Percentiles rank a stretch among this genome's conserved stretches.
Conservation (phyloP, 306 rosid species). For the Prunus mira region DNA sequence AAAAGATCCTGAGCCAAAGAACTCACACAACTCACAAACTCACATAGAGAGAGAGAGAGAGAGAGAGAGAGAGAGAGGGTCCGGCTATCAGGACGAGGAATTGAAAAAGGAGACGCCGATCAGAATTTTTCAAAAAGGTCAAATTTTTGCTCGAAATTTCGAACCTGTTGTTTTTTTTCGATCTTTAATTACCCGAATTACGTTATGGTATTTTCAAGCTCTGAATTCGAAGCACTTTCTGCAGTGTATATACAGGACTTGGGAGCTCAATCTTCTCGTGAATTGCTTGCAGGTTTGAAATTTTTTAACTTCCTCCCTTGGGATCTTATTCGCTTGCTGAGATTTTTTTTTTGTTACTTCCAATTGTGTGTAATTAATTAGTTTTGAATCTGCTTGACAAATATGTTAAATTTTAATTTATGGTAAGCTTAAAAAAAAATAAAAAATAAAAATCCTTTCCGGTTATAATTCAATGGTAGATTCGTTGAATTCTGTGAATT, state of each 20-base stretch:
- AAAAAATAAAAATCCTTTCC: no score
- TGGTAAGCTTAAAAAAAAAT: background rate
- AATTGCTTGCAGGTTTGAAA: constrained; percentile 6
- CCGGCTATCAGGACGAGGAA: constrained; percentile 31
- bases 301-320: no score
- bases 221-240: constrained; percentile 21
- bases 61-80: constrained; percentile 17
- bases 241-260: constrained; percentile 15
- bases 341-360: background rate
- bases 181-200: background rate
- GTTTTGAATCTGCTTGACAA: background rate
- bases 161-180: background rate
- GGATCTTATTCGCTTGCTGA: no score
- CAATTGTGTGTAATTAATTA: background rate
- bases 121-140: constrained; percentile 8
- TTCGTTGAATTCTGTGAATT: constrained; percentile 25
- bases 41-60: constrained; percentile 9
- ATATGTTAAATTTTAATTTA: background rate
- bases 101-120: background rate
- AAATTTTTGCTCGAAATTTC: constrained; percentile 20
- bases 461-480: constrained; percentile 32
- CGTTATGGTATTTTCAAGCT: background rate
- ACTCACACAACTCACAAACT: background rate
- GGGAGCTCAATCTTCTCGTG: constrained; percentile 11
- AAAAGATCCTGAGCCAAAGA: constrained; percentile 40